phyloP scores from a whole-genome alignment of 2,329 filamentous ascomycete genomes.

The Neofusicoccum sp. region DNA sequence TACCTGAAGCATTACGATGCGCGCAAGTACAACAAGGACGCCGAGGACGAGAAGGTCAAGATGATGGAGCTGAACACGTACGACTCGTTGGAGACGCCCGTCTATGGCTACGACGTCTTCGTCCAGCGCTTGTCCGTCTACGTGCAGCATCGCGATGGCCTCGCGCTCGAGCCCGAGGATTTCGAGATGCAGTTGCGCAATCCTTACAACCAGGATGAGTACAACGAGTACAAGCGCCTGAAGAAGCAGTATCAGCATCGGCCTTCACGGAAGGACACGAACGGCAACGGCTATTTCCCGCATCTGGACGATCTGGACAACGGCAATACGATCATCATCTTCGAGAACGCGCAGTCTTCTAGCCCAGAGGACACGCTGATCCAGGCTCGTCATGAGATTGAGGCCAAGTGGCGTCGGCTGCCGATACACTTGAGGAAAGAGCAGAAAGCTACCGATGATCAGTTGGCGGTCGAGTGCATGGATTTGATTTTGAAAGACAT shows the following conservation, averaged over 20 bases:
- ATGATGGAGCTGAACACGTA: constrained; percentile 57
- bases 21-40: constrained; percentile 27
- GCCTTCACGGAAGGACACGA: not conserved
- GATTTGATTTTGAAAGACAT: constrained; percentile 54
- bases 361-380: constrained; percentile 54
- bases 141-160: constrained; percentile 49
- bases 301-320: constrained; percentile 52
- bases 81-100: constrained; percentile 46
- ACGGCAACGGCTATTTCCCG: constrained; percentile 40
- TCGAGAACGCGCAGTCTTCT: constrained; percentile 54
- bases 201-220: constrained; percentile 47
- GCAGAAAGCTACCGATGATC: constrained; percentile 46
- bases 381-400: constrained; percentile 52
- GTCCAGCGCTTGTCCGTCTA: constrained; percentile 55
- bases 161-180: not conserved
- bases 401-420: constrained; percentile 56
- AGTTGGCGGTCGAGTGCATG: constrained; percentile 51
- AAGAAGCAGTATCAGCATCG: constrained; percentile 27
- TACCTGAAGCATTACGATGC: constrained; percentile 52
- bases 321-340: constrained; percentile 55
- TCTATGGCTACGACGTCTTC: constrained; percentile 53
- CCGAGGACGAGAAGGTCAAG: constrained; percentile 36
- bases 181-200: constrained; percentile 47
- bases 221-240: constrained; percentile 35
- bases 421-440: constrained; percentile 53